Base-by-base conservation (phyloP, 2,329 filamentous ascomycete species). In the Aspergillus sp. region DNA sequence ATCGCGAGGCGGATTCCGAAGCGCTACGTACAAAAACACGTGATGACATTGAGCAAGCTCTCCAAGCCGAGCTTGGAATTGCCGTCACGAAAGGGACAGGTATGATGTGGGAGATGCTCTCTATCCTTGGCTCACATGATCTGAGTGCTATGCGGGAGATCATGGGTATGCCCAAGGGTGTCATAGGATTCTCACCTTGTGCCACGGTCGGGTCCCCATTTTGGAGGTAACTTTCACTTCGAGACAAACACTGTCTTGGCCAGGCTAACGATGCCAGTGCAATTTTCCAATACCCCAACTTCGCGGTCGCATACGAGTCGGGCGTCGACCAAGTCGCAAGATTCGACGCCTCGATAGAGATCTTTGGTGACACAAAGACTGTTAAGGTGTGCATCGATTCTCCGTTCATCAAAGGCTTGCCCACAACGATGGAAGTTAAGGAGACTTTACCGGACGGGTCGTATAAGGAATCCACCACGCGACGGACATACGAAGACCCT, bases 381-480 rank as follows among this genome's bases (percentile, higher is more conserved):
- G 82, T 87, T 0, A 74, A 74, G 2, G 75, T 87, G 18, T 67
- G 80, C 31, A 85, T 82, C 61, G 83, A 87, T 64, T 83, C 81
- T 0, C 85, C 85, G 0, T 87, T 82, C 59, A 73, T 87, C 42
- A 87, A 86, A 65, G 85, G 83, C 0, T 70, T 87, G 2, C 83
- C 84, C 0, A 80, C 82, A 9, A 82, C 75, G 1, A 77, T 85
- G 67, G 72, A 70, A 0, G 71, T 85, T 9, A 67, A 76, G 6
- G 82, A 86, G 62, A 69, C 74, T 49, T 73, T 73, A 39, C 39
- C 39, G 11, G 71, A 77, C 11, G 77, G 72, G 0, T 57, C 53
- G 16, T 80, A 72, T 45, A 72, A 76, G 54, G 79, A 80, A 63
- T 69, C 72, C 1, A 70, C 58, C 1, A 67, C 83, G 3, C 67